Evolutionary conservation across 768 basidiomycete genomes (phyloP).

Genomic region (Psilocybe cyanescens): DNA sequence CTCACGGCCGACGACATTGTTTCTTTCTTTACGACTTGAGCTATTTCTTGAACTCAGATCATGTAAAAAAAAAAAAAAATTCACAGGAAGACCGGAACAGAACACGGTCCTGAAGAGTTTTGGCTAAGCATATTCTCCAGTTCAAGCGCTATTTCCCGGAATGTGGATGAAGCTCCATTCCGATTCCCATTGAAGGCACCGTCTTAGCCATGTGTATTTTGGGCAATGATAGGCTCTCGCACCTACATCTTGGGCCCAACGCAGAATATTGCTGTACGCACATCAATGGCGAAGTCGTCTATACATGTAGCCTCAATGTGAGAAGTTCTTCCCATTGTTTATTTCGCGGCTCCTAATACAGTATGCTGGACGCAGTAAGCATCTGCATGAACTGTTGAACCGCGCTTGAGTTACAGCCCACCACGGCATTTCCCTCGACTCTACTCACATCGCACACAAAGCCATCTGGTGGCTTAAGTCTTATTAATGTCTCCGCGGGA

Average conservation of each 20-base stretch:
- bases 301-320: neutral
- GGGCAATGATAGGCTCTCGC: neutral
- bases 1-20: neutral
- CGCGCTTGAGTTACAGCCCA: neutral
- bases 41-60: neutral
- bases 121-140: neutral
- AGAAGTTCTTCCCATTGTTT: neutral
- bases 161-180: neutral
- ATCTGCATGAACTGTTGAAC: neutral
- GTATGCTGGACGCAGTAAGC: neutral
- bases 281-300: neutral
- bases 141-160: neutral
- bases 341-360: neutral
- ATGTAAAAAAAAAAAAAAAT: neutral
- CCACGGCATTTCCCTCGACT: neutral
- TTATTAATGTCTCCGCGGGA: too few species aligned
- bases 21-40: neutral
- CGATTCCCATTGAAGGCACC: neutral
- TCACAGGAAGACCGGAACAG: neutral
- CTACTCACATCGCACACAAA: too few species aligned
- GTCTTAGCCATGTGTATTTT: too few species aligned
- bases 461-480: too few species aligned
- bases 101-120: neutral
- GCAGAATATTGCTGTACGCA: neutral
- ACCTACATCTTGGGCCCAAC: neutral